phyloP scores from a whole-genome alignment of 1,284 basidiomycete genomes.

The Cerioporus squamosus region DNA sequence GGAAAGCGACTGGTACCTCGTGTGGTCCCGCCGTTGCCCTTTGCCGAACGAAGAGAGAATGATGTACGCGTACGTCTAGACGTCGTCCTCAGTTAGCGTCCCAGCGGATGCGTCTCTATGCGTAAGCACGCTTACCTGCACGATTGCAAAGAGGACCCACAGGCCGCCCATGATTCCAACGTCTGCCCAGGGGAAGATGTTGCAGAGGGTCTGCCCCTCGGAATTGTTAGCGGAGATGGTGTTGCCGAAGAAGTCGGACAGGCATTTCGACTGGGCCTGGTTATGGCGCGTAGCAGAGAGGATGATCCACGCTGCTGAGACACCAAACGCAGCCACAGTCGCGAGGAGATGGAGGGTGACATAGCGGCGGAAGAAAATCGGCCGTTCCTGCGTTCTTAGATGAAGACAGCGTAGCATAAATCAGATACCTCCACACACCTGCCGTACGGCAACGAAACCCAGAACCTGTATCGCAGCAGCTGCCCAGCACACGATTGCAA shows the following conservation, averaged over 20 bases:
- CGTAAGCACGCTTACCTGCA: slow-evolving; percentile 58
- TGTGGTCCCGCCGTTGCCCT: slow-evolving; percentile 79
- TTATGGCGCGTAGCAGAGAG: slow-evolving; percentile 78
- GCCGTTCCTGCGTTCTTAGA: slow-evolving; percentile 82
- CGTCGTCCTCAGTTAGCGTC: neutral
- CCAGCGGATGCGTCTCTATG: neutral
- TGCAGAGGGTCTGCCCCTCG: slow-evolving; percentile 75
- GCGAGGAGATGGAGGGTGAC: slow-evolving; percentile 68
- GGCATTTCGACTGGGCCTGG: slow-evolving; percentile 70
- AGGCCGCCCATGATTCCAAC: slow-evolving; percentile 89
- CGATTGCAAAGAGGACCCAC: slow-evolving; percentile 76
- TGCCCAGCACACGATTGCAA: slow-evolving; percentile 77
- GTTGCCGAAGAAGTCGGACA: slow-evolving; percentile 59
- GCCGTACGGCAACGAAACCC: slow-evolving; percentile 82
- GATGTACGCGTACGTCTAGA: slow-evolving; percentile 70
- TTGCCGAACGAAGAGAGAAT: slow-evolving; percentile 76
- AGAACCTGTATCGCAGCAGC: slow-evolving; percentile 75
- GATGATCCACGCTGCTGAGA: slow-evolving; percentile 81
- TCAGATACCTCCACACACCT: slow-evolving; percentile 47
- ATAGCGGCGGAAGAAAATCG: slow-evolving; percentile 77
- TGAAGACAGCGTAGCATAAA: neutral
- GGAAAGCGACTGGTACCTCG: slow-evolving; percentile 77
- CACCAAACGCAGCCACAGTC: slow-evolving; percentile 66
- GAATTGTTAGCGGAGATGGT: slow-evolving; percentile 42
- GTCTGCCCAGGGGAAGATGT: slow-evolving; percentile 89